Base-by-base conservation (phyloP, 140 eudicot genomes). In the Anethum foeniculum region DNA sequence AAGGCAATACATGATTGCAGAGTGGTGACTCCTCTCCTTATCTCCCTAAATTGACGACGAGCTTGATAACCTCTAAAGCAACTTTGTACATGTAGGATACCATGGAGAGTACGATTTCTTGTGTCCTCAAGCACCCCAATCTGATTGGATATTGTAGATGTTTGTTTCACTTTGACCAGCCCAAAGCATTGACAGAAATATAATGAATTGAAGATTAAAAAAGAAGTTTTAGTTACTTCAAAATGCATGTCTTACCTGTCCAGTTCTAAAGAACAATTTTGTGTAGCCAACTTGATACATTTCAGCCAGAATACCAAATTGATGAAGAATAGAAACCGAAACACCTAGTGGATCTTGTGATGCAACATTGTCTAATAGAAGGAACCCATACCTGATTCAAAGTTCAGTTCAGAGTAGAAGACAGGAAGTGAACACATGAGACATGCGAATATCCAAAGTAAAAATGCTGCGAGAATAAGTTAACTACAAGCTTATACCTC, bases 201-300 rank as follows among this genome's bases (percentile, higher is more conserved):
- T n/a, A 28, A 64, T 8, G 23, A 68, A 28, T 11, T 67, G 73
- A 67, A 67, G 19, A 67, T 67, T 10, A 69, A 14, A 56, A 1
- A 27, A 67, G 23, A 28, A 13, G 28, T 73, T 14, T 5, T 6
- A 81, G 25, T 3, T 27, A 27, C 71, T 64, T 64, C 36, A 28
- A 65, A 62, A 80, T 47, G 58, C 19, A 34, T 5, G 48, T 80
- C 88, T 80, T 81, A 93, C 98, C 98, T 94, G 98, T 76, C 98
- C 97, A 18, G 97, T 86, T 77, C 98, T 90, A 62, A 94, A 94
- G 80, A 87, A 94, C 87, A 92, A 80, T 71, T 94, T 94, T 75
- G 98, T 92, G 83, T 90, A 92, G 56, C 98, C 98, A 85, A 94
- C 92, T 86, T 94, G 97, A 84, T 94, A 94, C 98, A 94, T 91